Percentiles rank a stretch among this genome's conserved stretches.
phyloP scores from a whole-genome alignment of 2,329 filamentous ascomycete genomes.

The Fusarium sp. region DNA sequence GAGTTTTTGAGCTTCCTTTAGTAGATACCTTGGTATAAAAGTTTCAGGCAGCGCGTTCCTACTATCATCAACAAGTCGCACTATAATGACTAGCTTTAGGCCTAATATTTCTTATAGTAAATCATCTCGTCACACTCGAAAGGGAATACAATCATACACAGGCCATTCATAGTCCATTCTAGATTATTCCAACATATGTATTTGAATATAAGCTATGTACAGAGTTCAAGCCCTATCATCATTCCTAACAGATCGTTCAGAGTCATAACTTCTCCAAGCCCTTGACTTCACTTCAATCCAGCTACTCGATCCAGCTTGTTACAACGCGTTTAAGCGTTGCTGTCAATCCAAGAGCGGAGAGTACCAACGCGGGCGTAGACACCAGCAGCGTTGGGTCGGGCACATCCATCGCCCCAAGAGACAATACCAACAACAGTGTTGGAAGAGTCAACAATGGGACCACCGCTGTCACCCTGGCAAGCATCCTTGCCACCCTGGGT shows the following conservation, averaged over 20 bases:
- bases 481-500: slow-evolving; percentile 49
- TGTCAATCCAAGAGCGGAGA: slow-evolving; percentile 47
- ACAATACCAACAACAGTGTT: slow-evolving; percentile 47
- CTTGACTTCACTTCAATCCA: neutral
- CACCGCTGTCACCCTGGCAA: slow-evolving; percentile 52
- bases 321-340: slow-evolving; percentile 6
- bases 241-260: neutral
- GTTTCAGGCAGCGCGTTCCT: too few relatives aligned
- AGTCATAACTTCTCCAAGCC: neutral
- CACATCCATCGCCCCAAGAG: slow-evolving; percentile 51
- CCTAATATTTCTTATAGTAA: too few relatives aligned
- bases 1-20: too few relatives aligned
- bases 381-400: slow-evolving; percentile 42
- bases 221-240: neutral
- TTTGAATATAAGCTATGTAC: slow-evolving; percentile 1
- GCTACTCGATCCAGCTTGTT: neutral
- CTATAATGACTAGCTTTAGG: too few relatives aligned
- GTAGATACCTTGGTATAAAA: too few relatives aligned
- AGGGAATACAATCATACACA: too few relatives aligned
- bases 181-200: neutral
- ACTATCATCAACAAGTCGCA: too few relatives aligned
- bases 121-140: too few relatives aligned
- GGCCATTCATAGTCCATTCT: too few relatives aligned
- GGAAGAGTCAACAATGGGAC: slow-evolving; percentile 47
- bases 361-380: slow-evolving; percentile 49